Evolutionary conservation across 23 red algal species (phyloP), one percentile per base, ranked within the genome.

Genomic region (Gracilaria caudata): DNA sequence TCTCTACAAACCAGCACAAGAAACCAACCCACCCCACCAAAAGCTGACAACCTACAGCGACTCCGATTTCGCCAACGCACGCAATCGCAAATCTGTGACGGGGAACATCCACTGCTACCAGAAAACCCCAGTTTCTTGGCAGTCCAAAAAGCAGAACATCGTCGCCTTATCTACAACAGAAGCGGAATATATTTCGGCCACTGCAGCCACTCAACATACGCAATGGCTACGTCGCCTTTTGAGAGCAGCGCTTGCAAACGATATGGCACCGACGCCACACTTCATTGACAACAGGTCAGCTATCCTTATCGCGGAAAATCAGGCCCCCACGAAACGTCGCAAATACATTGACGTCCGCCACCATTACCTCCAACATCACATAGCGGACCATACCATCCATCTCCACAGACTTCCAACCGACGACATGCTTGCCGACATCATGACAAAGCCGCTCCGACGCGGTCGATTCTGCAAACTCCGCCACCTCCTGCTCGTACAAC

Each of bases 371-470:
- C 66, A 72, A 32, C 36, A 72, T 24, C 39, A 38, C 17, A 44
- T 29, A 24, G 25, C 13, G 9, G 29, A 24, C 17, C 8, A 72
- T 19, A 72, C 34, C 7, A 38, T 32, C 13, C 2, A 72, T 21
- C 3, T 72, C 6, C 13, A 44, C 20, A 55, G 54, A n/a, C 13
- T 39, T 32, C 78, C 47, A 19, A 81, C 78, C n/a, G 17, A 25
- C 45, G 0, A 81, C 20, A 81, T 81, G 78, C 9, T 32, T 12
- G 78, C 78, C 26, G 78, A 81, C 54, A 81, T 81, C 55, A 61
- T 60, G n/a, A 81, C 78, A 0, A 81, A 81, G 33, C 51, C 39
- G 23, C 51, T 61, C 21, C 49, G 35, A 21, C 9, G 30, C 17
- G 36, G 35, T 12, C 26, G 45, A 41, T 63, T 61, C 38, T 19